Conservation (phyloP, 106 monocot genomes). For the Gastrodia elata region DNA sequence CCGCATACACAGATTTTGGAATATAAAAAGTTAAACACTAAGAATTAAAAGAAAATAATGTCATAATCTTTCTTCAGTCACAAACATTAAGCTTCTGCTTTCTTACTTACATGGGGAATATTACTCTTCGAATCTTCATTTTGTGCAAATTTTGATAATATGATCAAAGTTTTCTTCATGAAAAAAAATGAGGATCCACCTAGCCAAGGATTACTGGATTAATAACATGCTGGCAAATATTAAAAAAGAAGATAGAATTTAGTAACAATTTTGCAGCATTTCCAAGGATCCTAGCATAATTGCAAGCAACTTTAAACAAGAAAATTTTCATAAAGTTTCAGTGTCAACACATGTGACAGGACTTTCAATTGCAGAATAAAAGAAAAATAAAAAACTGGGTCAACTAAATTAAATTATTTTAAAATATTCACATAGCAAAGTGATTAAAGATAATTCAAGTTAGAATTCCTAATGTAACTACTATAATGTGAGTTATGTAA, state of each 20-base stretch:
- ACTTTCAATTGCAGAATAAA: not conserved
- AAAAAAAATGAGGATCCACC: conserved; percentile 41
- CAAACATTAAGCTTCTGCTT: not conserved
- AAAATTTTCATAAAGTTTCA: not conserved
- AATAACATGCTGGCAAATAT: not conserved
- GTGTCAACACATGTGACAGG: not conserved
- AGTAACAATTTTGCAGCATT: not conserved
- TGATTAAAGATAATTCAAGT: no score
- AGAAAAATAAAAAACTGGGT: not conserved
- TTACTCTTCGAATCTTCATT: conserved; percentile 13
- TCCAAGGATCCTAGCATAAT: not conserved
- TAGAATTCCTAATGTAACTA: no score
- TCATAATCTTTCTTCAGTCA: not conserved
- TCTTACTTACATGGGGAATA: conserved; percentile 40
- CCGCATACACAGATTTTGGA: not conserved
- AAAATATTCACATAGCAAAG: no score
- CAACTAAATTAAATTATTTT: no score
- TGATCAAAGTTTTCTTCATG: conserved; percentile 64
- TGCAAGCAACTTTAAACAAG: not conserved
- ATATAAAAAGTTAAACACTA: not conserved
- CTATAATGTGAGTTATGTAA: no score
- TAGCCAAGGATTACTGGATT: conserved; percentile 10
- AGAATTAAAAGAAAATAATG: not conserved
- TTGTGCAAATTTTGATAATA: conserved; percentile 26
- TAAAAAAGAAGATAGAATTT: not conserved